These are phyloP conservation scores for Aspergillus ochraceus DNA, from an alignment of 2,329 filamentous ascomycete genomes.

Conservation along the genomic window DNA sequence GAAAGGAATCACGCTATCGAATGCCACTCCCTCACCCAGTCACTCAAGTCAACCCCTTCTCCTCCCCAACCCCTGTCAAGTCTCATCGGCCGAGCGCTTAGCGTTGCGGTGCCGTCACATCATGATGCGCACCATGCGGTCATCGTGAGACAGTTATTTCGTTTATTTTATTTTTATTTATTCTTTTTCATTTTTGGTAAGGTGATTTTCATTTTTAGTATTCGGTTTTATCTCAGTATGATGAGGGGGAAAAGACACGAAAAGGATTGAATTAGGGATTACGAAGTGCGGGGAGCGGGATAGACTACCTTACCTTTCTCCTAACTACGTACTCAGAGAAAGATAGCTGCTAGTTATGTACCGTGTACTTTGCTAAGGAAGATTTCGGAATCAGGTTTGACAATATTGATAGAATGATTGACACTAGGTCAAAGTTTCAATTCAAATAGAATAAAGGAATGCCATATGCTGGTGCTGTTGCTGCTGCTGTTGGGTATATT, in stretches of 20 bases:
- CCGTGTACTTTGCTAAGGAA: neutral
- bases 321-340: no score
- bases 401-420: conserved; percentile 11
- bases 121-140: conserved; percentile 9
- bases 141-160: conserved; percentile 4
- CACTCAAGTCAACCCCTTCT: no score
- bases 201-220: no score
- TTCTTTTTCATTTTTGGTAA: no score
- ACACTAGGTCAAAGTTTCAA: conserved; percentile 3
- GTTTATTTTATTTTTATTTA: neutral
- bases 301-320: no score
- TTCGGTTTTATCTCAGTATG: neutral
- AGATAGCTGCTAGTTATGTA: no score
- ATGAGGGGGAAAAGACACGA: neutral
- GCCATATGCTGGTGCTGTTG: conserved; percentile 25
- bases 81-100: neutral
- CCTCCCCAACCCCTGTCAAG: neutral
- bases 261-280: neutral
- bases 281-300: neutral
- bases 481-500: conserved; percentile 35
- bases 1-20: conserved; percentile 4
- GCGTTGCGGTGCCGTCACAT: neutral
- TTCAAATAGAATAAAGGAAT: conserved; percentile 10
- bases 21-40: no score
- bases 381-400: neutral